Percentiles rank a stretch among this genome's conserved stretches.
These are phyloP conservation scores for Zhuliangozyma blackwelliae DNA, from an alignment of 1,139 yeast species.

Conservation along the genomic window DNA sequence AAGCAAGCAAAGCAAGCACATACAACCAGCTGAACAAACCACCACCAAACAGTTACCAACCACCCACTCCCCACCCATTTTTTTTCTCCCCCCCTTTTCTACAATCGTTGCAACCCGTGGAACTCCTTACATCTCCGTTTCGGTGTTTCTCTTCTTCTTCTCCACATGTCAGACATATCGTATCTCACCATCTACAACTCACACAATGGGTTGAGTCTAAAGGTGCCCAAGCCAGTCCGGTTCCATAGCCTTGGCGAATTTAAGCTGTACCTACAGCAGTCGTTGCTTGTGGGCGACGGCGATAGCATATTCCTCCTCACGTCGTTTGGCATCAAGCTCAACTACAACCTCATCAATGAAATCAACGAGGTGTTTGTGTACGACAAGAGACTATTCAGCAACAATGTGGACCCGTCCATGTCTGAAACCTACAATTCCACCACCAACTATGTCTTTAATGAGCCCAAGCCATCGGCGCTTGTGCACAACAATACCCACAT, in stretches of 20 bases:
- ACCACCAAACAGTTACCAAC: too few relatives aligned
- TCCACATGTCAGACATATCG: conserved; percentile 13
- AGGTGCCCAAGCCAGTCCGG: conserved; percentile 41
- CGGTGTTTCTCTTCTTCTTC: neutral
- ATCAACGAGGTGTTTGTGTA: conserved; percentile 52
- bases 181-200: conserved; percentile 36
- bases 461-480: conserved; percentile 6
- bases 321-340: conserved; percentile 61
- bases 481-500: conserved; percentile 8
- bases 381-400: conserved; percentile 50
- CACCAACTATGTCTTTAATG: neutral
- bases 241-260: conserved; percentile 42
- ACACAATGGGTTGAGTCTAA: conserved; percentile 33
- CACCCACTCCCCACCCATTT: too few relatives aligned
- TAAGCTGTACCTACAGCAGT: conserved; percentile 35
- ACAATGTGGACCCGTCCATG: conserved; percentile 7
- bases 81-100: neutral
- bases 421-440: conserved; percentile 1
- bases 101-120: too few relatives aligned
- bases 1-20: too few relatives aligned
- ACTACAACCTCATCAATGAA: conserved; percentile 45
- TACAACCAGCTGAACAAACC: too few relatives aligned
- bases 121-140: too few relatives aligned
- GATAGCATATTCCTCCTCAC: conserved; percentile 57
- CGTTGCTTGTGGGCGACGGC: conserved; percentile 18